Percentiles rank a stretch among this genome's conserved stretches.
Conservation (phyloP, 306 rosid genomes). For the Ziziphus jujuba region DNA sequence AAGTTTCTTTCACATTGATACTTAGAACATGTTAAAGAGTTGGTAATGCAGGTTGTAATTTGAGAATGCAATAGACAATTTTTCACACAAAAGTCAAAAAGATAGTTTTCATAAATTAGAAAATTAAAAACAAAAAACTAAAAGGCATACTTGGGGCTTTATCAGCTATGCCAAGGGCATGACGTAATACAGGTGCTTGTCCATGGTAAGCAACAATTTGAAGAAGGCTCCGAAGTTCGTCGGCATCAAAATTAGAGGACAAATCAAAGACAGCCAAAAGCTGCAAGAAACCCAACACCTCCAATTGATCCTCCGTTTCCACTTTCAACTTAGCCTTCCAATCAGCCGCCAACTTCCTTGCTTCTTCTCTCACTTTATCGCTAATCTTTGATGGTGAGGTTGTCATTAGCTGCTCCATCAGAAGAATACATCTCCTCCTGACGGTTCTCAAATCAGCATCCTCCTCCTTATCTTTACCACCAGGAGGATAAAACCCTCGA, state of each 20-base stretch:
- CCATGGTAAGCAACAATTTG: slow-evolving; percentile 28
- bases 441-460: slow-evolving; percentile 29
- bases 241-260: slow-evolving; percentile 29
- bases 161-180: slow-evolving; percentile 29
- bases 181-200: slow-evolving; percentile 31
- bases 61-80: no score
- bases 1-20: no score
- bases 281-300: slow-evolving; percentile 47
- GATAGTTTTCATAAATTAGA: not conserved
- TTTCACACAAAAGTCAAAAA: not conserved
- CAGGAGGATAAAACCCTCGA: slow-evolving; percentile 43
- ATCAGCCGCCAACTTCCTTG: slow-evolving; percentile 34
- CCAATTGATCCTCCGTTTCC: slow-evolving; percentile 25
- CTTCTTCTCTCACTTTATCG: slow-evolving; percentile 39
- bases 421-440: slow-evolving; percentile 42
- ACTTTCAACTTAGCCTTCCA: slow-evolving; percentile 44
- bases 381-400: slow-evolving; percentile 35
- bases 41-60: no score
- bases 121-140: not conserved
- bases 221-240: slow-evolving; percentile 35
- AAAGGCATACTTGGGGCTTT: slow-evolving; percentile 33
- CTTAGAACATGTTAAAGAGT: no score
- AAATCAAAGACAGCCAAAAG: slow-evolving; percentile 37
- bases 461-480: slow-evolving; percentile 8
- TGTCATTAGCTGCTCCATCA: slow-evolving; percentile 38